Base-by-base conservation (phyloP, 2,329 filamentous ascomycete species). In the Fusarium sp. region DNA sequence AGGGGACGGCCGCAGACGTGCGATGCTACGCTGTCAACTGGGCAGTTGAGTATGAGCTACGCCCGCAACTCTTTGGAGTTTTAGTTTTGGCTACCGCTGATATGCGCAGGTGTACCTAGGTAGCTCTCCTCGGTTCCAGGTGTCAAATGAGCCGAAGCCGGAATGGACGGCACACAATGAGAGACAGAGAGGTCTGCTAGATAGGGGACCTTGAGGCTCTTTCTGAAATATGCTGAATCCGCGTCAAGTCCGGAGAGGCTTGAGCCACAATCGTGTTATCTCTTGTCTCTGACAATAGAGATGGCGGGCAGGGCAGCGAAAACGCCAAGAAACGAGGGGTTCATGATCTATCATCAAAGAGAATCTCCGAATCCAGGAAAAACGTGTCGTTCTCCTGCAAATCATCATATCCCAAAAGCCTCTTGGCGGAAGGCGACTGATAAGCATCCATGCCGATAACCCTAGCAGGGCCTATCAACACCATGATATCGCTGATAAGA, bases 401-500 rank as follows among this genome's bases (percentile, higher is more conserved):
- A 47, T 55, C 35, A 62, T 68, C 64, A 48, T 68, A 44, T 69
- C 47, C 39, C 56, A 35, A 35, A 28, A 30, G 45, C 26, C 54
- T 41, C 56, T 51, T 51, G 39, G 66, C 57, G 59, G 61, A 50
- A 56, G 44, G 61, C 44, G n/a, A 60, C 74, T 73, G 76, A 78
- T 78, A 78, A 78, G 76, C 62, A 68, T 65, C 65, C 66, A 69
- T 78, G 68, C 56, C 45, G 65, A 63, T 75, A 54, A 58, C 45
- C 65, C 71, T 24, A 50, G 48, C 41, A 55, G 26, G 41, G 50
- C 50, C 66, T 42, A 63, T 67, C 53, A 59, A 51, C 50, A 50
- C 53, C n/a, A 28, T 33, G 59, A 47, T 57, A 73, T 69, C 24
- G 58, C 67, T 69, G 71, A 73, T 73, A 73, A 74, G 68, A 30